Percentiles rank a stretch among this genome's conserved stretches.
Evolutionary conservation across 1,139 yeast genomes (phyloP).

Genomic region (Wickerhamiella infanticola): DNA sequence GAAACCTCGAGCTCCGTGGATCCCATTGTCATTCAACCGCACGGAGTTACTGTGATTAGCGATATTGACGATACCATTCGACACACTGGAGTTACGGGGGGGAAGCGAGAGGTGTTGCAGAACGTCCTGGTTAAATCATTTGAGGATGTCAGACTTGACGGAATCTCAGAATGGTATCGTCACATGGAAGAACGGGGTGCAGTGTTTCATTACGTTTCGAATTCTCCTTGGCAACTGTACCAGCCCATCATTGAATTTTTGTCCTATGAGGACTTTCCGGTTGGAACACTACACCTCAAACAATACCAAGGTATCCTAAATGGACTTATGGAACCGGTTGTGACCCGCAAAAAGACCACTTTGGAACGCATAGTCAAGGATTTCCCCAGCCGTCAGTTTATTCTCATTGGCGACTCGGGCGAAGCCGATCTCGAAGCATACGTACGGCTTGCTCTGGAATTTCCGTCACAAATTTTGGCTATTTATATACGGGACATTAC

Average conservation of each 20-base stretch:
- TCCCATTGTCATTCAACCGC: conserved; percentile 16
- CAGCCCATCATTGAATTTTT: conserved; percentile 49
- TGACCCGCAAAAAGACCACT: conserved; percentile 58
- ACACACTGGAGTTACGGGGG: conserved; percentile 77
- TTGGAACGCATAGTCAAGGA: conserved; percentile 52
- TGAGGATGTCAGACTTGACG: conserved; percentile 51
- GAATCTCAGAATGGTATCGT: conserved; percentile 58
- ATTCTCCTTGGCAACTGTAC: conserved; percentile 85
- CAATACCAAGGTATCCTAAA: conserved; percentile 68
- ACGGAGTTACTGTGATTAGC: conserved; percentile 62
- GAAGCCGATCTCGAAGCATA: conserved; percentile 92
- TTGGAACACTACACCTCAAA: conserved; percentile 68
- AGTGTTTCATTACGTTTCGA: conserved; percentile 79
- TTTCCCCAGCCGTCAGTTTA: conserved; percentile 61
- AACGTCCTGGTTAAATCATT: conserved; percentile 58
- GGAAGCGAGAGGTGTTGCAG: conserved; percentile 64
- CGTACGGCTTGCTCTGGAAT: conserved; percentile 44
- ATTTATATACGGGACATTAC: conserved; percentile 74
- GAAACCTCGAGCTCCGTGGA: conserved; percentile 3
- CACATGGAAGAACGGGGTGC: conserved; percentile 29
- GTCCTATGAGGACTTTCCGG: conserved; percentile 42
- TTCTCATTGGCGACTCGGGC: conserved; percentile 89
- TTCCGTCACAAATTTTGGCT: conserved; percentile 50
- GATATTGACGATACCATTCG: conserved; percentile 94
- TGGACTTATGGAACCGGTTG: conserved; percentile 74